Base-by-base conservation (phyloP, 805 yeast species). In the Suhomyces vadensis region DNA sequence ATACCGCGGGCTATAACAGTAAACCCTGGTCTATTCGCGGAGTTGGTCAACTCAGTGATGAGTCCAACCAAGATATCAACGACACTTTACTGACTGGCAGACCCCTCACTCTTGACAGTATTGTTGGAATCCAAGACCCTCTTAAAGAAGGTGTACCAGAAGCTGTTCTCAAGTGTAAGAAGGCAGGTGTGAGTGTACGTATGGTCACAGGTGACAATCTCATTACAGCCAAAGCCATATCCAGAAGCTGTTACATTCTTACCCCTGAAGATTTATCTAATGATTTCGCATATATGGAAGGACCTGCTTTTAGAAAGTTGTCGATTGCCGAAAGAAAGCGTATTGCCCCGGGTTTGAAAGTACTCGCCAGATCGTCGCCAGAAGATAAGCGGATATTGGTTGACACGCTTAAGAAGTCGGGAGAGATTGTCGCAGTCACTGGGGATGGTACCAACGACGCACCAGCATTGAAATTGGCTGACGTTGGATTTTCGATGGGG, bases 391-490 rank as follows among this genome's bases (percentile, higher is more conserved):
- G 95, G 46, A 70, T 87, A 22, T 74, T 94, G 36, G 99, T 95
- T 26, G 87, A 85, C 50, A 82, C 90, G 9, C 73, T 94, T 55
- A 83, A 85, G 57, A 72, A 75, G 27, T 74, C 82, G 59, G 95
- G 95, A 19, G 97, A 94, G 59, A 95, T 92, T 26, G 99, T 94
- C 39, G 99, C 99, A 1, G 98, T 92, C 26, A 94, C 99, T 29
- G 99, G 99, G 61, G 99, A 94, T 64, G 99, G 99, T 67, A 92
- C 98, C 6, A 94, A 94, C 64, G 99, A 94, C 75, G 99, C 98
- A 0, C 97, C 97, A 11, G 98, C 99, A 3, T 77, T 94, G 59
- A 89, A 92, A 60, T 74, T 91, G 47, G 99, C 99, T 0, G 98
- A 94, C 68, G 96, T 94, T 46, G 99, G 99, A 1, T 92, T 94